Base-by-base conservation (phyloP, 1,139 yeast species). In the Candida sojae region DNA sequence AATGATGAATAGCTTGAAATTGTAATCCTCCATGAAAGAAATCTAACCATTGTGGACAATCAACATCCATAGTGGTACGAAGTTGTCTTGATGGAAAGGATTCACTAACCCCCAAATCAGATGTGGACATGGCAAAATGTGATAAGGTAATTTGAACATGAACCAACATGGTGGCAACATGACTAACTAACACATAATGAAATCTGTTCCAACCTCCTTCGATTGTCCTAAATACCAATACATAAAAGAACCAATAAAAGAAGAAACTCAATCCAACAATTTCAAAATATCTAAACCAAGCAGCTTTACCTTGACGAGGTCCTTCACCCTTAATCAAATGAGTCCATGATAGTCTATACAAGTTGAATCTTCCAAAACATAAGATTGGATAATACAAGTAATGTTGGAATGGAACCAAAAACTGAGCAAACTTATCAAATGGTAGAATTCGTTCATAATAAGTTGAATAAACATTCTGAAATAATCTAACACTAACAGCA, bases 11-110 rank as follows among this genome's bases (percentile, higher is more conserved):
- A 2, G 91, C 96, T 64, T 90, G 97, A 69, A 89, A 90, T 64
- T 90, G 97, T 45, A 90, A 77, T 0, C 97, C 97, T 6, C 97
- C 97, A 60, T 90, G 97, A 58, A 90, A 75, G 60, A 83, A 90
- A 64, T 90, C 97, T 44, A 90, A 73, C 96, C 97, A 90, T 53
- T 82, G 84, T 2, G 97, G 97, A 68, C 97, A 90, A 59, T 87
- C 95, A 13, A 90, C 96, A 63, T 90, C 97, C 97, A 90, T 91
- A 5, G 96, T 90, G 1, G 97, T 90, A 58, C 97, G 77, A 13
- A 90, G 62, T 64, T 90, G 97, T 57, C 93, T 79, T 55, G 86
- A 85, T 0, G 86, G 82, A 63, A 90, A 91, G n/a, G 89, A 77
- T 63, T 90, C 97, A 45, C 86, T 80, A 6, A 82, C 79, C 0